These are phyloP conservation scores for thale cress (Arabidopsis thaliana) DNA, from an alignment of 345 rosid species.

Conservation along the genomic window DNA sequence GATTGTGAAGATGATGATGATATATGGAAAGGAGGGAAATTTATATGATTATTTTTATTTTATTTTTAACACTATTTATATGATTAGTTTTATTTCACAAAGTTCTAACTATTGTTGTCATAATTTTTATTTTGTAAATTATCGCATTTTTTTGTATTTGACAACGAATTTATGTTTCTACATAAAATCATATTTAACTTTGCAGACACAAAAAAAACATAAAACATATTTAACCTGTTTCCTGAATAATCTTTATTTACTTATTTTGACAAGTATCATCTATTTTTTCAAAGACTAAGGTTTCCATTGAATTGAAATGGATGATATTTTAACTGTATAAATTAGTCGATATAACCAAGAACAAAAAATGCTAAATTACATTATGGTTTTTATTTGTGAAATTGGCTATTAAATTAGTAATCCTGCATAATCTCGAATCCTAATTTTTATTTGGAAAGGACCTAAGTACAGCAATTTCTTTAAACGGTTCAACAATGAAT, in stretches of 20 bases:
- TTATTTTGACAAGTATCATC: too few species aligned
- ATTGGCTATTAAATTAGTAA: neutral
- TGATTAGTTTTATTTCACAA: neutral
- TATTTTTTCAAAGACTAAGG: too few species aligned
- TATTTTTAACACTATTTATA: neutral
- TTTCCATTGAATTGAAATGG: neutral
- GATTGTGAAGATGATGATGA: constrained; percentile 12
- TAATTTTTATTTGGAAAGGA: neutral
- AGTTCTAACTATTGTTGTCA: too few species aligned
- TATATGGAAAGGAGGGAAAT: constrained; percentile 41
- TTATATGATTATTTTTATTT: constrained; percentile 21
- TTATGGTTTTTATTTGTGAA: neutral
- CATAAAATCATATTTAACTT: neutral
- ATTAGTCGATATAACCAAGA: neutral
- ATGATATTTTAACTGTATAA: neutral
- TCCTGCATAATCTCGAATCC: neutral
- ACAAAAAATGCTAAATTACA: neutral
- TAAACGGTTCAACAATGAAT: neutral
- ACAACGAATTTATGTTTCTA: neutral
- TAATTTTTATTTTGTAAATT: neutral
- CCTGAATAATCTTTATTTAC: too few species aligned
- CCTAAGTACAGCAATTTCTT: neutral
- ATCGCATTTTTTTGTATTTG: neutral
- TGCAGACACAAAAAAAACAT: too few species aligned
- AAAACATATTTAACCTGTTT: too few species aligned